Evolutionary conservation across 805 yeast genomes (phyloP).

Genomic region (Kurtzmaniella cleridarum): DNA sequence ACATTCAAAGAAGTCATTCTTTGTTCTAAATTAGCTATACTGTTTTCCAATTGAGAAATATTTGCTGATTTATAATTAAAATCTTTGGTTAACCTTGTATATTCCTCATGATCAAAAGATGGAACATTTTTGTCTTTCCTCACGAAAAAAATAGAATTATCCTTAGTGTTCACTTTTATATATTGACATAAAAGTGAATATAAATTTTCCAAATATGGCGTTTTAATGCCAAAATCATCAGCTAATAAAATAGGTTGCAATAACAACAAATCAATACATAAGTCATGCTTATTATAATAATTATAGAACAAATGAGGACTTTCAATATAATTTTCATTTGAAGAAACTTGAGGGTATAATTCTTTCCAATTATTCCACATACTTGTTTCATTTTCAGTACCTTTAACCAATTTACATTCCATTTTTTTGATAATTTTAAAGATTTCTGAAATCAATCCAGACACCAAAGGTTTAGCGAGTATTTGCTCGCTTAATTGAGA

Average conservation of each 20-base stretch:
- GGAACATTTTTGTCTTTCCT: constrained; percentile 10
- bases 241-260: constrained; percentile 85
- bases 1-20: not conserved
- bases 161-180: constrained; percentile 38
- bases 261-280: constrained; percentile 69
- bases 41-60: not conserved
- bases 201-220: constrained; percentile 85
- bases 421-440: constrained; percentile 67
- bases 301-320: constrained; percentile 64
- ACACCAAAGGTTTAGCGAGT: constrained; percentile 76
- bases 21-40: not conserved
- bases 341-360: constrained; percentile 30
- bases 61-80: not conserved
- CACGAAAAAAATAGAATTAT: constrained; percentile 24
- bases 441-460: constrained; percentile 75
- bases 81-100: constrained; percentile 1
- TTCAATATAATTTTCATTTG: constrained; percentile 30
- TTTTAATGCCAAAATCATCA: constrained; percentile 80
- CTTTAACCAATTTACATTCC: constrained; percentile 68
- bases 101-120: constrained; percentile 1
- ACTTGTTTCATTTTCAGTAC: constrained; percentile 62
- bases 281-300: constrained; percentile 45
- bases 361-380: constrained; percentile 51
- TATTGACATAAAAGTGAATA: constrained; percentile 73
- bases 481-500: constrained; percentile 56